Conservation (phyloP, 1,284 basidiomycete species). For the Leccinum discolor region DNA sequence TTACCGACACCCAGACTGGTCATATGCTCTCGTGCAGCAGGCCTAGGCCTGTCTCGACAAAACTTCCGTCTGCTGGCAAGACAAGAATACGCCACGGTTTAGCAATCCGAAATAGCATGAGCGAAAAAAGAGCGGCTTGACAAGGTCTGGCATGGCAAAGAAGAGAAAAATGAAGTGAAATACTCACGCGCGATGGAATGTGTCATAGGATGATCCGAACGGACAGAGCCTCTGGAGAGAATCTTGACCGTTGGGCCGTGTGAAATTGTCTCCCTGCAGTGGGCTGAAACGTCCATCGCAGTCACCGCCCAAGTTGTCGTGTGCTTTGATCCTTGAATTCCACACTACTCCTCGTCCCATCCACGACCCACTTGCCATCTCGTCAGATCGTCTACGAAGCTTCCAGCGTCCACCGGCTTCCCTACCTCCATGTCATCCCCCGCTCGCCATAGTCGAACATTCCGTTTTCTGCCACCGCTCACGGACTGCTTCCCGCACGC, state of each 20-base stretch:
- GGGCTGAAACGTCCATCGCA: too few species aligned
- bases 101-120: slow-evolving; percentile 4
- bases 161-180: background rate
- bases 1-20: slow-evolving; percentile 66
- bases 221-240: too few species aligned
- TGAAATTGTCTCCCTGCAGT: too few species aligned
- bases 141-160: background rate
- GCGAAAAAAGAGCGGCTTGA: background rate
- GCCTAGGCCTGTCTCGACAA: slow-evolving; percentile 64
- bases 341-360: too few species aligned
- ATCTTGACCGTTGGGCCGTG: too few species aligned
- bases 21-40: slow-evolving; percentile 69
- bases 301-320: too few species aligned
- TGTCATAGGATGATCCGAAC: too few species aligned
- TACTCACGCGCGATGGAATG: too few species aligned
- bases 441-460: background rate
- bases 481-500: background rate
- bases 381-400: too few species aligned
- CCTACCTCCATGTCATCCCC: background rate
- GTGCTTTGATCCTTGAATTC: too few species aligned
- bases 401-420: too few species aligned
- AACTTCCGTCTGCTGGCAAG: slow-evolving; percentile 65
- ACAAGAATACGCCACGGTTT: background rate
- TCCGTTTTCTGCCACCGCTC: background rate
- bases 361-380: too few species aligned